Conservation (phyloP, 2,329 filamentous ascomycete genomes). For the Hymenoscyphus fructigenus region DNA sequence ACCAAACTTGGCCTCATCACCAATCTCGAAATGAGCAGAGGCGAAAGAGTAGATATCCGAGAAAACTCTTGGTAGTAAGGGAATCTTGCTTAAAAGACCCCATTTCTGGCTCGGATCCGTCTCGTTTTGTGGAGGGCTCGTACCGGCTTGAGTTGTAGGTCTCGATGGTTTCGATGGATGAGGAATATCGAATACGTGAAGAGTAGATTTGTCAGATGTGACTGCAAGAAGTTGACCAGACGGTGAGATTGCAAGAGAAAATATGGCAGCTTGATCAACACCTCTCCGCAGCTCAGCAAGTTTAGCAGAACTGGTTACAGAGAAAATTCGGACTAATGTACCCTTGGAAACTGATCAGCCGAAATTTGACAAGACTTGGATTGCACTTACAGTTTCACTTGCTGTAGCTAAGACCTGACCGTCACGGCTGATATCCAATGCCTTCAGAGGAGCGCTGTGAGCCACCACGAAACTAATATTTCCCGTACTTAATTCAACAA, state of each 20-base stretch:
- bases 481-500: slow-evolving; percentile 74
- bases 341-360: slow-evolving; percentile 52
- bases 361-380: not conserved
- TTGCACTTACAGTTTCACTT: slow-evolving; percentile 65
- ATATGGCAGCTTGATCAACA: slow-evolving; percentile 83
- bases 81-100: slow-evolving; percentile 81
- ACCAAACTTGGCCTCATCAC: slow-evolving; percentile 72
- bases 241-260: slow-evolving; percentile 84
- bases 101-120: slow-evolving; percentile 69
- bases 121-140: slow-evolving; percentile 37
- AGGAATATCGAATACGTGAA: slow-evolving; percentile 90
- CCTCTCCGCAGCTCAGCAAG: slow-evolving; percentile 84
- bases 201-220: slow-evolving; percentile 93
- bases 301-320: slow-evolving; percentile 75
- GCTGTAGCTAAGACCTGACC: slow-evolving; percentile 84
- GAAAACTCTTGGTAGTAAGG: slow-evolving; percentile 81
- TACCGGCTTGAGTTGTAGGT: slow-evolving; percentile 30
- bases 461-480: slow-evolving; percentile 94
- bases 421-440: slow-evolving; percentile 76
- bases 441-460: slow-evolving; percentile 75
- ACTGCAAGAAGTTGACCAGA: slow-evolving; percentile 78
- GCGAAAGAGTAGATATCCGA: slow-evolving; percentile 87
- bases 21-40: slow-evolving; percentile 77
- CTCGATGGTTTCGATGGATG: slow-evolving; percentile 45
- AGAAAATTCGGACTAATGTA: slow-evolving; percentile 84